Base-by-base conservation (phyloP, 2,329 filamentous ascomycete species). In the Aspergillus pseudoglaucus region DNA sequence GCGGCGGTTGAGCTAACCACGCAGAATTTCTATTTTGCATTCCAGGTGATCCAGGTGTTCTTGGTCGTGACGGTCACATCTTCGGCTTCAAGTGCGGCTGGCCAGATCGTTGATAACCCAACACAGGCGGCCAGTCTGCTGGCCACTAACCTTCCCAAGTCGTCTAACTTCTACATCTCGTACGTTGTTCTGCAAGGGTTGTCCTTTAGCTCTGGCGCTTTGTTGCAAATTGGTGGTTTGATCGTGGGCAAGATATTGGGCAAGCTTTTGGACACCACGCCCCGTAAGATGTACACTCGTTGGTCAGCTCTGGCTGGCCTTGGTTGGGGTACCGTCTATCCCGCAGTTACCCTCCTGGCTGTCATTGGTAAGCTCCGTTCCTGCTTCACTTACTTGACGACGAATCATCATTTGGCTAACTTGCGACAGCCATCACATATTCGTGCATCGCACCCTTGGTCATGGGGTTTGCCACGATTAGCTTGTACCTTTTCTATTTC, bases 131-230 rank as follows among this genome's bases (percentile, higher is more conserved):
- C 88, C 0, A 70, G 65, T 0, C 69, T 94, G 35, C 76, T 95
- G 3, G 85, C 90, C 0, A 61, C 75, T 14, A 85, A 87, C 49
- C 75, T 98, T 5, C 93, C 93, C 15, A 84, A 81, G 47, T 84
- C 89, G 0, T 90, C 90, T 51, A 97, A 95, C 70, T 94, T 97
- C 64, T 98, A 96, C 68, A 84, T 97, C 17, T 88, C 86, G 0
- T 98, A 97, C 71, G 94, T 98, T 56, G 82, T 97, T 27, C 81
- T 98, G 2, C 93, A 97, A 68, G 94, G 91, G 30, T 69, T 97
- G 49, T 85, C 84, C 1, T 83, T 91, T 52, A 86, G 89, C 3
- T 79, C 88, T 0, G 80, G 84, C 42, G 80, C 87, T 1, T 69
- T 97, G 4, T 75, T 94, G 2, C 88, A 94, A 57, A 78, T 87